Base-by-base conservation (phyloP, 768 basidiomycete genomes). In the Leccinellum albellum region DNA sequence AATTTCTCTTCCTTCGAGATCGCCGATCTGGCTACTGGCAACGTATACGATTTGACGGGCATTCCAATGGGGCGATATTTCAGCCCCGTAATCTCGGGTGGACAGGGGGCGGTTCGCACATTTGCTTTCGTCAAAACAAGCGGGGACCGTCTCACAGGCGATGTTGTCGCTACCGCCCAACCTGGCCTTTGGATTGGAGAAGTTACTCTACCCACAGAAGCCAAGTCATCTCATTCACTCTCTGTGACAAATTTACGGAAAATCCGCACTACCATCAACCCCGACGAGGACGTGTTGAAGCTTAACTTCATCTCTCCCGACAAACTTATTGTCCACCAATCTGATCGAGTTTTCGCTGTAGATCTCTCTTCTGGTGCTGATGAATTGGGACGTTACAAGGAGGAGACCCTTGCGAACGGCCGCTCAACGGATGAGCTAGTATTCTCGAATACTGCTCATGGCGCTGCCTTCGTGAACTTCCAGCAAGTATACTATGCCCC, bases 401-500 rank as follows among this genome's bases (percentile, higher is more conserved):
- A 82, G 53, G 65, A 74, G 14, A 76, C 76, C 4, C 61, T 88
- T 13, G 84, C 81, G 1, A 72, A 73, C 7, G 88, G 86, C 0
- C 74, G 74, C 56, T 84, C 79, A 75, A 85, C 86, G 0, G 68
- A 72, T 6, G 87, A 89, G 61, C 56, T 89, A 0, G 79, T 72
- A 3, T 75, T 83, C 37, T 76, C 81, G 2, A 72, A 75, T 13
- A 55, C 58, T 24, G 73, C 74, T 7, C 68, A 70, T 4, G 71
- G 76, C 37, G 75, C 84, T 14, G 88, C 87, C 0, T 87, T 90
- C 59, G 81, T 87, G 13, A 87, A 89, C 61, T 82, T 84, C 65
- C 82, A 79, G 72, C 80, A 90, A 62, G 81, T 90, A 1, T 87
- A 88, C 67, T 68, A 83, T 56, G 80, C 76, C 1, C 74, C 80